These are phyloP conservation scores for Dictyostelium citrinum DNA, from an alignment of 78 protist species.

Conservation along the genomic window DNA sequence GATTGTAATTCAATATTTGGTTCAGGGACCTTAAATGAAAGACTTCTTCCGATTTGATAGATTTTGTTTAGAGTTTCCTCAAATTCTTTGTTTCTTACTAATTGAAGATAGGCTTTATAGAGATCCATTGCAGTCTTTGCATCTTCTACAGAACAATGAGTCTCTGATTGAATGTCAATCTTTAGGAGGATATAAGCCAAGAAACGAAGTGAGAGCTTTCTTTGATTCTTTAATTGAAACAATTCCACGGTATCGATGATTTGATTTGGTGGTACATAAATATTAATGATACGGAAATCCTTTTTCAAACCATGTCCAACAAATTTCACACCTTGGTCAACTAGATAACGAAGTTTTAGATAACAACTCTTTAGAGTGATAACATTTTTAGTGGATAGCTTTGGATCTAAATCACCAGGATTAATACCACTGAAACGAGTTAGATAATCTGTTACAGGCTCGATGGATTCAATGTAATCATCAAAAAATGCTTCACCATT, in stretches of 20 bases:
- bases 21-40: slow-evolving; percentile 58
- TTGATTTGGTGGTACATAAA: slow-evolving; percentile 88
- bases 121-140: slow-evolving; percentile 87
- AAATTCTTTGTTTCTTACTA: slow-evolving; percentile 69
- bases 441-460: slow-evolving; percentile 90
- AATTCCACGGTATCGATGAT: slow-evolving; percentile 93
- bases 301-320: slow-evolving; percentile 93
- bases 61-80: slow-evolving; percentile 79
- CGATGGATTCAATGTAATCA: slow-evolving; percentile 85
- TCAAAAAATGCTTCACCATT: slow-evolving; percentile 89
- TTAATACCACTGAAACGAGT: slow-evolving; percentile 92
- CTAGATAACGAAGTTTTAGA: slow-evolving; percentile 85
- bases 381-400: slow-evolving; percentile 60
- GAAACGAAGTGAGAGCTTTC: slow-evolving; percentile 87
- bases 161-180: slow-evolving; percentile 87
- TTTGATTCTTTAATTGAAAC: slow-evolving; percentile 82
- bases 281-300: slow-evolving; percentile 90
- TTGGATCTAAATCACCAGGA: slow-evolving; percentile 92
- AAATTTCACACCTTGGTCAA: slow-evolving; percentile 83
- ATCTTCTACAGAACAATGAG: slow-evolving; percentile 91
- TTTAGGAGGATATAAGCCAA: slow-evolving; percentile 81
- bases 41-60: slow-evolving; percentile 84
- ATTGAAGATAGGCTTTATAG: slow-evolving; percentile 73
- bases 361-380: slow-evolving; percentile 85
- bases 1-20: not conserved